A percentile compares a stretch with the other conserved stretches of the same genome.
Evolutionary conservation across 2,329 filamentous ascomycete genomes (phyloP).

Genomic region (Nothophaeocryptopus gaeumannii): DNA sequence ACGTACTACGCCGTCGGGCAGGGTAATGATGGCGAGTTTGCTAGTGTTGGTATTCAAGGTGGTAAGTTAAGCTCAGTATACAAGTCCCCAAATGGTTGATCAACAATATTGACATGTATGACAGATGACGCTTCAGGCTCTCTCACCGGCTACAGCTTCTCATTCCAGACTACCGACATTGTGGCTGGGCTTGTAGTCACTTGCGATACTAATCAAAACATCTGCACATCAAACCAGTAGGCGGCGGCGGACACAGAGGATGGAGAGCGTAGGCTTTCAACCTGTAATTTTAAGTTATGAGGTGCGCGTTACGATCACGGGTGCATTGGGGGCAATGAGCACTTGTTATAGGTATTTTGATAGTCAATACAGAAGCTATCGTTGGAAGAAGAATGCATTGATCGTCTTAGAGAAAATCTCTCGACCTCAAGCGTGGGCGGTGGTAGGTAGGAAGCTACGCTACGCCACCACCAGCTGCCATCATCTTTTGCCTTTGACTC

Average conservation of each 20-base stretch:
- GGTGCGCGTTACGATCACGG: not conserved
- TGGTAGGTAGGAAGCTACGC: too few relatives aligned
- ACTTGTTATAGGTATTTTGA: too few relatives aligned
- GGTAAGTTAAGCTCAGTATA: conserved; percentile 23
- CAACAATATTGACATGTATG: not conserved
- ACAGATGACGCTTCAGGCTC: conserved; percentile 10
- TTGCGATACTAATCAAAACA: conserved; percentile 25
- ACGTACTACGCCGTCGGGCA: conserved; percentile 30
- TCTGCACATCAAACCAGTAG: conserved; percentile 15
- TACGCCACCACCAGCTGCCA: too few relatives aligned
- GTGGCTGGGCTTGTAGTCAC: conserved; percentile 25
- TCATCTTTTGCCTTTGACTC: too few relatives aligned
- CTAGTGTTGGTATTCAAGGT: conserved; percentile 31
- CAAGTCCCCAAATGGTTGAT: too few relatives aligned
- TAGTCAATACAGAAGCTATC: too few relatives aligned
- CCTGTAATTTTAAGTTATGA: not conserved
- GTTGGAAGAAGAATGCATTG: too few relatives aligned
- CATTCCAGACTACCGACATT: conserved; percentile 15
- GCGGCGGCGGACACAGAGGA: not conserved
- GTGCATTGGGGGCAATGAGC: not conserved
- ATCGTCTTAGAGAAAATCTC: too few relatives aligned
- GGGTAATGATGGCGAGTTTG: conserved; percentile 22
- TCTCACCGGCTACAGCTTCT: conserved; percentile 19
- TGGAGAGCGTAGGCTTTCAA: not conserved
- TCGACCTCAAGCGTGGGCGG: too few relatives aligned